Evolutionary conservation across 495 filamentous ascomycete species (phyloP).

Genomic region (Massariosphaeria phaeospora): DNA sequence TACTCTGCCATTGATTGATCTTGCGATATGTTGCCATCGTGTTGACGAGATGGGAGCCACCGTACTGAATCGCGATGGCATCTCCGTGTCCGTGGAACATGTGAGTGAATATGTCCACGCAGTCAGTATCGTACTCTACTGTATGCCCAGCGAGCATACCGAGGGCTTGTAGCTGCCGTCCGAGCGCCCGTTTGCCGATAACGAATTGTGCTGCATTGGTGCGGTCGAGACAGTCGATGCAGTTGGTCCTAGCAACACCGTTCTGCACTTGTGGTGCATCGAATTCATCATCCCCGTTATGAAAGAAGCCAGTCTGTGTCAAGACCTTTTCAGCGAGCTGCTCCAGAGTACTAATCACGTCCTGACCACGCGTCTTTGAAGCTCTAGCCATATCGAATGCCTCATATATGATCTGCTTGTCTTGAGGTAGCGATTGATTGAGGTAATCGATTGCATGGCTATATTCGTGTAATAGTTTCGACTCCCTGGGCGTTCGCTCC

Average conservation of each 20-base stretch:
- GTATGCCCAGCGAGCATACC: constrained; percentile 75
- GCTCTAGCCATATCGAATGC: constrained; percentile 98
- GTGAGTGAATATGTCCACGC: constrained; percentile 90
- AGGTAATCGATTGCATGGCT: constrained; percentile 84
- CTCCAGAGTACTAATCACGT: constrained; percentile 90
- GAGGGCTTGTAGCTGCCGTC: constrained; percentile 86
- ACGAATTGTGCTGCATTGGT: constrained; percentile 98
- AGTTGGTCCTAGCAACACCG: constrained; percentile 91
- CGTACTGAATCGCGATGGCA: constrained; percentile 95
- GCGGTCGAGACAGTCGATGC: constrained; percentile 93
- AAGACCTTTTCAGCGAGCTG: constrained; percentile 81
- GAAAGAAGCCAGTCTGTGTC: constrained; percentile 84
- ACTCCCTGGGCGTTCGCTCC: constrained; percentile 87
- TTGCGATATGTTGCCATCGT: constrained; percentile 99
- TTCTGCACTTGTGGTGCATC: constrained; percentile 72
- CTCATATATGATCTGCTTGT: constrained; percentile 83
- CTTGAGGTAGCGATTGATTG: constrained; percentile 83
- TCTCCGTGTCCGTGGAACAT: constrained; percentile 98
- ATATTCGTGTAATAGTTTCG: constrained; percentile 83
- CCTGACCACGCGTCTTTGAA: constrained; percentile 86
- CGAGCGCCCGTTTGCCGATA: constrained; percentile 91
- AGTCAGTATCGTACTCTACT: constrained; percentile 90
- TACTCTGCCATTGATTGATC: constrained; percentile 97
- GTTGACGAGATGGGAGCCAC: constrained; percentile 94
- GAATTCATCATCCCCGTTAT: constrained; percentile 69